phyloP scores from a whole-genome alignment of 345 rosid genomes.

The Murraya koenigii region DNA sequence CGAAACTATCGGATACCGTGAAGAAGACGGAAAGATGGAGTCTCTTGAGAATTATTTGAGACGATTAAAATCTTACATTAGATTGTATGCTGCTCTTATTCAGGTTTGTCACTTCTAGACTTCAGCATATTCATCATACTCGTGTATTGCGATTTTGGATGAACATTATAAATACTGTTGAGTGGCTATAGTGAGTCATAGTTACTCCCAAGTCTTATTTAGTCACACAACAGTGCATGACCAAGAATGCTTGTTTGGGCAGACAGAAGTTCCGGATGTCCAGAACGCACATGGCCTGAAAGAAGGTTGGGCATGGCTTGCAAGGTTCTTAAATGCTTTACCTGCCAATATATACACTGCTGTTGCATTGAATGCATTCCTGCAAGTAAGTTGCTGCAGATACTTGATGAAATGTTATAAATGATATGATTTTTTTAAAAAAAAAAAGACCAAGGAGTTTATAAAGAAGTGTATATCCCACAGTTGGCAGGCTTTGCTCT shows the following conservation, averaged over 20 bases:
- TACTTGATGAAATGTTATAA: neutral
- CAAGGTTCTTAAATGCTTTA: slow-evolving; percentile 31
- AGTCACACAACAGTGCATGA: slow-evolving; percentile 14
- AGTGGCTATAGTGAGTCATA: neutral
- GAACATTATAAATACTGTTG: neutral
- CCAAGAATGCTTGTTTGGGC: slow-evolving; percentile 21
- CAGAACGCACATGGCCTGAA: slow-evolving; percentile 61
- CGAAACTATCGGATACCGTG: slow-evolving; percentile 48
- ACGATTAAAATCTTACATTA: slow-evolving; percentile 69
- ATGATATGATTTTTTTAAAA: neutral
- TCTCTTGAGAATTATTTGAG: slow-evolving; percentile 37
- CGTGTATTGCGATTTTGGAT: neutral
- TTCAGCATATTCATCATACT: neutral
- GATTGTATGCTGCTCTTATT: slow-evolving; percentile 81
- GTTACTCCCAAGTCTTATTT: neutral
- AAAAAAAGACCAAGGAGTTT: neutral
- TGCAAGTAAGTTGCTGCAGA: slow-evolving; percentile 44
- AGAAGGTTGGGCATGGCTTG: slow-evolving; percentile 22
- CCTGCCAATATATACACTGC: slow-evolving; percentile 72
- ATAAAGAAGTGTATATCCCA: neutral
- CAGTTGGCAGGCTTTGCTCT: slow-evolving; percentile 86
- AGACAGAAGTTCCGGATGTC: slow-evolving; percentile 62
- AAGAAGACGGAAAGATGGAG: slow-evolving; percentile 53
- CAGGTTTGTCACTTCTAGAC: slow-evolving; percentile 53
- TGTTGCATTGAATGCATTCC: slow-evolving; percentile 70